These are phyloP conservation scores for Agapanthus africanus DNA, from an alignment of 106 monocot genomes.

Conservation along the genomic window DNA sequence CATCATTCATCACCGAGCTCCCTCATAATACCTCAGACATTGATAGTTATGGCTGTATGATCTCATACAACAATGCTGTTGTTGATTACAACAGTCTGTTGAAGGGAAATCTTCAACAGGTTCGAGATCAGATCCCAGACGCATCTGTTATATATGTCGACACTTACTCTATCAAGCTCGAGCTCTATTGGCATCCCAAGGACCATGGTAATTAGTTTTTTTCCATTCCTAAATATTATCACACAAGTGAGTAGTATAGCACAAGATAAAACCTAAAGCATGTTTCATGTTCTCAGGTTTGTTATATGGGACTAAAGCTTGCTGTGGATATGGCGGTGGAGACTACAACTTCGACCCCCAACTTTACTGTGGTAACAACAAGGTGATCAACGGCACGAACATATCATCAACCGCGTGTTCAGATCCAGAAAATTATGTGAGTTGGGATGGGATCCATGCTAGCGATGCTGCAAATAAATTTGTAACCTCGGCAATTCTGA, in stretches of 20 bases:
- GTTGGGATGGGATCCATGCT: conserved; percentile 93
- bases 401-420: conserved; percentile 44
- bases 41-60: conserved; percentile 61
- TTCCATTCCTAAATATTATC: too few relatives aligned
- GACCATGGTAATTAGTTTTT: conserved; percentile 27
- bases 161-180: conserved; percentile 53
- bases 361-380: conserved; percentile 63
- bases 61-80: conserved; percentile 67
- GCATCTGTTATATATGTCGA: conserved; percentile 61
- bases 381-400: conserved; percentile 42
- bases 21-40: conserved; percentile 35
- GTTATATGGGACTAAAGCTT: conserved; percentile 51
- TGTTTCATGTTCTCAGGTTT: conserved; percentile 66
- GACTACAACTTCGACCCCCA: conserved; percentile 49
- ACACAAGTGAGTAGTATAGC: too few relatives aligned
- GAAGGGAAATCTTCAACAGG: conserved; percentile 25
- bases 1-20: conserved; percentile 50
- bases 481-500: conserved; percentile 33
- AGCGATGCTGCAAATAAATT: conserved; percentile 70
- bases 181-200: conserved; percentile 50
- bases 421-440: conserved; percentile 70
- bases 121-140: conserved; percentile 15
- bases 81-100: conserved; percentile 53
- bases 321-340: conserved; percentile 79
- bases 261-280: too few relatives aligned